A percentile compares a stretch with the other conserved stretches of the same genome.
phyloP scores from a whole-genome alignment of 2,329 filamentous ascomycete genomes.

The Fonsecaea nubica region DNA sequence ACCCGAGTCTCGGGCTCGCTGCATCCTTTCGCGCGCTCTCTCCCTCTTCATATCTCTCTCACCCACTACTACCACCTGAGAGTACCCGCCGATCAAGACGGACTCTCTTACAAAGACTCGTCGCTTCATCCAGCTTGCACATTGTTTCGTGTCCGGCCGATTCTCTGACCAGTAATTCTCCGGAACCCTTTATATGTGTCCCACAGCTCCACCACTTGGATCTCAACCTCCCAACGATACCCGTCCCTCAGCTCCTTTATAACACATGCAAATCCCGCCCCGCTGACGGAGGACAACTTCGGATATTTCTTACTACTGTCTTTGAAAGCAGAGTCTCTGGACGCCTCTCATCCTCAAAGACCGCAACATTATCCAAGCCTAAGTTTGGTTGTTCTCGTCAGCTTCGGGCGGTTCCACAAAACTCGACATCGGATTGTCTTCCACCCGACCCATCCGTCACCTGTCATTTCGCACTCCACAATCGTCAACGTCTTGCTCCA shows the following conservation, averaged over 20 bases:
- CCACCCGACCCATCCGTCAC: constrained; percentile 24
- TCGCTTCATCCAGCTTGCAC: background rate
- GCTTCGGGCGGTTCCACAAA: constrained; percentile 19
- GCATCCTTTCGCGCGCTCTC: background rate
- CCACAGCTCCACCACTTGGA: constrained; percentile 1
- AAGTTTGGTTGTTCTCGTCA: background rate
- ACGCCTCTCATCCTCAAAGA: background rate
- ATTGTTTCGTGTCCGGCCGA: background rate
- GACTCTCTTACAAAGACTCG: background rate
- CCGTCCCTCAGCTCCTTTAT: background rate
- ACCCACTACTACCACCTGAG: too few species aligned
- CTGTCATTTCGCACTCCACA: constrained; percentile 16
- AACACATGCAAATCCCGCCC: background rate
- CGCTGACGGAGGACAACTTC: background rate
- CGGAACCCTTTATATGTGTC: background rate
- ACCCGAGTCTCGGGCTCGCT: background rate
- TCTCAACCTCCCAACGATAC: constrained; percentile 2
- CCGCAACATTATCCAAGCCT: background rate
- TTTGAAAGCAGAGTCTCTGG: background rate
- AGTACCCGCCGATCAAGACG: background rate
- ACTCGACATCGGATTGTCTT: constrained; percentile 20
- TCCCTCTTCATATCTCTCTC: background rate
- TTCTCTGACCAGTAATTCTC: background rate
- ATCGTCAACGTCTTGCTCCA: constrained; percentile 11
- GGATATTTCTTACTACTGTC: background rate